Conservation (phyloP, 2,329 filamentous ascomycete genomes). For the Endoconidiophora laricicola region DNA sequence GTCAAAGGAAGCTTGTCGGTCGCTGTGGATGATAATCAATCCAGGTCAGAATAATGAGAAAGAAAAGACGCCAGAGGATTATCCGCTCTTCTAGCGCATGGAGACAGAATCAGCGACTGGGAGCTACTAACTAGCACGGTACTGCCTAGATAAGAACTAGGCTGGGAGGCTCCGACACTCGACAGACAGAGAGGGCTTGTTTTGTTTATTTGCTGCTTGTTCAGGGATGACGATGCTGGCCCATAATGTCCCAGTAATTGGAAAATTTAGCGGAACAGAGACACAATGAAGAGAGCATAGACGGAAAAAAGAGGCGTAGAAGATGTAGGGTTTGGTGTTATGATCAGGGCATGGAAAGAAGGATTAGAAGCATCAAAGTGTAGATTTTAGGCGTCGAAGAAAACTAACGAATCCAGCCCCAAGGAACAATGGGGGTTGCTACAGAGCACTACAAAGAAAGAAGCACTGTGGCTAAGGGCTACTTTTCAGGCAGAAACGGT, state of each 20-base stretch:
- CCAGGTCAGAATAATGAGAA: not conserved
- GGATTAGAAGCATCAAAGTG: no score
- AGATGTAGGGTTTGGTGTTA: not conserved
- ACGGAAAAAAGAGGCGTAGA: not conserved
- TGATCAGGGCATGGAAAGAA: no score
- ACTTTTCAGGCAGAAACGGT: no score
- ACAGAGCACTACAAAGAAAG: no score
- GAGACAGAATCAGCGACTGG: no score
- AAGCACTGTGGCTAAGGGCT: no score
- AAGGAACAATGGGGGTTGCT: no score
- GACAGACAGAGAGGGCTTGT: not conserved
- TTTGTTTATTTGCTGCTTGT: not conserved
- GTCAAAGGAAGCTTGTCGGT: not conserved
- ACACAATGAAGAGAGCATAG: not conserved
- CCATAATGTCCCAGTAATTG: no score
- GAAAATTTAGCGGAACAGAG: not conserved
- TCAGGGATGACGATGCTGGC: not conserved
- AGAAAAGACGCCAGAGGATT: not conserved
- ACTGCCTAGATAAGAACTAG: not conserved
- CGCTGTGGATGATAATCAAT: not conserved
- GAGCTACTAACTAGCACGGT: no score
- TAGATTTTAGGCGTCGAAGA: no score
- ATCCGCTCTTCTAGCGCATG: no score
- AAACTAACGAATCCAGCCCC: no score
- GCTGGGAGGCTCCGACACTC: not conserved